A percentile compares a stretch with the other conserved stretches of the same genome.
phyloP scores from a whole-genome alignment of 2,329 filamentous ascomycete species.

The Fonsecaea nubica region DNA sequence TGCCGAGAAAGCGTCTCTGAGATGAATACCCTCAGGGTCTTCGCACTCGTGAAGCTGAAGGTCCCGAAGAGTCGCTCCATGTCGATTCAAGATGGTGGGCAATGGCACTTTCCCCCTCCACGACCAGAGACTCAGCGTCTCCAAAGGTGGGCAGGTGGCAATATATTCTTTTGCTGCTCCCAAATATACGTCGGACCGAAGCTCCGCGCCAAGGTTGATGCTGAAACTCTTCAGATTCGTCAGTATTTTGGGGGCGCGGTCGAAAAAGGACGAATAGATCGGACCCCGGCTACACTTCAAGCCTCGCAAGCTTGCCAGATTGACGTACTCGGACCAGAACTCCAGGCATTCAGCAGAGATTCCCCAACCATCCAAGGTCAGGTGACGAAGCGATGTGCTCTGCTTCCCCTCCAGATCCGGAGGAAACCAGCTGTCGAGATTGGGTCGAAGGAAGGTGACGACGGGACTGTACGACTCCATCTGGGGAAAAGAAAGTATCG shows the following conservation, averaged over 20 bases:
- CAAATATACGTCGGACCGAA: neutral
- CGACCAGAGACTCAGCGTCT: slow-evolving; percentile 36
- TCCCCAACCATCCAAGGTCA: slow-evolving; percentile 33
- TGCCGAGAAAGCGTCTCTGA: slow-evolving; percentile 9
- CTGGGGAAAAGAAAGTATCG: slow-evolving; percentile 4
- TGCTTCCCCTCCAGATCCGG: slow-evolving; percentile 1
- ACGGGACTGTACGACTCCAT: neutral
- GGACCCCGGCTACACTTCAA: slow-evolving; percentile 32
- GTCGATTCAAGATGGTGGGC: slow-evolving; percentile 27
- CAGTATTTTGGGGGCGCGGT: slow-evolving; percentile 22
- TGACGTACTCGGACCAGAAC: slow-evolving; percentile 30
- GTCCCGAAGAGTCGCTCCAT: slow-evolving; percentile 28
- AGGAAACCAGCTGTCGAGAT: slow-evolving; percentile 12
- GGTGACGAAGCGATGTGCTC: slow-evolving; percentile 26
- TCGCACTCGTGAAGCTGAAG: slow-evolving; percentile 37
- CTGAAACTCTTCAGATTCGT: slow-evolving; percentile 31
- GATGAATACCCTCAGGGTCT: neutral
- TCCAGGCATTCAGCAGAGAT: slow-evolving; percentile 23
- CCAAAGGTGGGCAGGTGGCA: slow-evolving; percentile 26
- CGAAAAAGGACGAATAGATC: slow-evolving; percentile 28
- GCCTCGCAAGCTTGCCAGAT: slow-evolving; percentile 25
- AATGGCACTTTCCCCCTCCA: slow-evolving; percentile 32
- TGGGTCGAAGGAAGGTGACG: neutral
- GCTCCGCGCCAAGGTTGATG: slow-evolving; percentile 26
- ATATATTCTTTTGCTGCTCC: slow-evolving; percentile 29